A percentile compares a stretch with the other conserved stretches of the same genome.
These are phyloP conservation scores for Berberis thunbergii DNA, from an alignment of 164 flowering plant species.

Conservation along the genomic window DNA sequence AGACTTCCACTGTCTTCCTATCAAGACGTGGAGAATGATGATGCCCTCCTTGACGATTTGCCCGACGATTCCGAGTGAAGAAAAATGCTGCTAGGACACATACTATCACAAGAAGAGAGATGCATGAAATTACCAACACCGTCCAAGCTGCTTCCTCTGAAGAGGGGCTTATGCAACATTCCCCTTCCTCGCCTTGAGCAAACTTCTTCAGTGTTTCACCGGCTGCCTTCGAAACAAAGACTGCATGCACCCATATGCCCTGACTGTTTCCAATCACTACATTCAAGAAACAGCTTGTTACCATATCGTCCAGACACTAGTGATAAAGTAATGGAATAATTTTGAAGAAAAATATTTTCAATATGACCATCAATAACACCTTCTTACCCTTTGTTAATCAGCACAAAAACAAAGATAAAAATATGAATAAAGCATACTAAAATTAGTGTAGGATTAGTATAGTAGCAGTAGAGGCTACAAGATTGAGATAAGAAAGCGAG, in stretches of 20 bases:
- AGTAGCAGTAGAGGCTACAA: no score
- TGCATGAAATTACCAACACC: constrained; percentile 40
- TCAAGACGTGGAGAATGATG: constrained; percentile 17
- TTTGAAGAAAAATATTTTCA: no score
- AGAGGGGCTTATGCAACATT: constrained; percentile 40
- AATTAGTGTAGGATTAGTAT: no score
- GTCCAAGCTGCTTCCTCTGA: constrained; percentile 33
- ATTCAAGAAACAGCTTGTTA: constrained; percentile 4
- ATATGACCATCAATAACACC: no score
- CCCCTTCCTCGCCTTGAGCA: constrained; percentile 31
- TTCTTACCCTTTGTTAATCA: no score
- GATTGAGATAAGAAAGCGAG: no score
- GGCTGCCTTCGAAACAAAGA: constrained; percentile 44
- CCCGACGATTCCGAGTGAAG: constrained; percentile 25
- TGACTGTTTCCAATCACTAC: constrained; percentile 43
- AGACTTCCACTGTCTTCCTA: constrained; percentile 22
- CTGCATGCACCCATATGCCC: constrained; percentile 37
- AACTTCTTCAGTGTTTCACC: constrained; percentile 37
- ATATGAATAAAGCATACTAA: no score
- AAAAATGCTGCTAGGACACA: constrained; percentile 25
- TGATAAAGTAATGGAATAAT: neutral
- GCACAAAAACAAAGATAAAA: no score
- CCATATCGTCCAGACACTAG: neutral
- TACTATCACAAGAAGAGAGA: constrained; percentile 38
- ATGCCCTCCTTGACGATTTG: constrained; percentile 14